Evolutionary conservation across 306 rosid species (phyloP), one percentile per base, ranked within the genome.

Genomic region (Echinosophora koreensis): DNA sequence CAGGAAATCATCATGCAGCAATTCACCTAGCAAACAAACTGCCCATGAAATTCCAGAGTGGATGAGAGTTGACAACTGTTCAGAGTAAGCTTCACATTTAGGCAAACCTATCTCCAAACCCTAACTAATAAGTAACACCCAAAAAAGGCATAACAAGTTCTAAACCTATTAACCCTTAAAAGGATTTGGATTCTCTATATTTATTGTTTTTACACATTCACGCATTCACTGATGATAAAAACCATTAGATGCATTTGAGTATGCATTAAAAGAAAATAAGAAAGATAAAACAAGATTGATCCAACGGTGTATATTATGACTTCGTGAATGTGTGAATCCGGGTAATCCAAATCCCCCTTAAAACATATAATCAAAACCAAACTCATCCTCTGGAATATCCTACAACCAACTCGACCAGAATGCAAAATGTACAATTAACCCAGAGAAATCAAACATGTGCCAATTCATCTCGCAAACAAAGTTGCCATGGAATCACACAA

Each of bases 391-490:
- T 1, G 5, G 8, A 39, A 71, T 56, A 72, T 56, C 51, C 52
- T 17, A 37, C 73, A 30, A 8, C 37, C 30, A 56, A 2, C 66
- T 4, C 52, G 18, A 0, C 30, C 56, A 14, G 56, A 57, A 13
- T 4, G 65, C 54, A 41, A 44, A 6, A 42, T 55, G 54, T 14
- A 18, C 0, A 78, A 41, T 49, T 59, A 12, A 46, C 3, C 47
- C 52, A 68, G 30, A n/a, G 17, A 69, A 69, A 69, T n/a, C 54
- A 78, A 78, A 17, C 41, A 49, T 7, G 18, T 55, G 50, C 35
- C 58, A 47, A 72, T 71, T 62, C 11, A 54, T 9, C 55, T 2
- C 38, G 5, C 39, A 67, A 76, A 35, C n/a, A 66, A 34, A 38
- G 13, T 13, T 5, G 38, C 2, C 6, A 59, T 46, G 17, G 41